These are phyloP conservation scores for Nemania abortiva DNA, from an alignment of 2,329 filamentous ascomycete species.

Conservation along the genomic window DNA sequence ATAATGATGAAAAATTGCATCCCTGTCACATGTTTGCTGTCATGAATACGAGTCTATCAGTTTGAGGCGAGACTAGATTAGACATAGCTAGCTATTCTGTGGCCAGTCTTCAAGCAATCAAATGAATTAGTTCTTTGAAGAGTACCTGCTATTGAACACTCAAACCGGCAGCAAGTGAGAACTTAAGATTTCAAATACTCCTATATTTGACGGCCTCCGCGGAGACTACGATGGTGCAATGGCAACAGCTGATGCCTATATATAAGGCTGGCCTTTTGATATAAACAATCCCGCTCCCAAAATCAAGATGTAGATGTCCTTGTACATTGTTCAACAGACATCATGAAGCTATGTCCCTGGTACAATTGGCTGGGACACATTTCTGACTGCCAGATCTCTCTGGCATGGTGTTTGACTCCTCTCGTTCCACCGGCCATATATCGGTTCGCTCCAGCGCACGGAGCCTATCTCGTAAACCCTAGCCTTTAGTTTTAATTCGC, in stretches of 20 bases:
- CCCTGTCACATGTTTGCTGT: neutral
- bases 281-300: slow-evolving; percentile 13
- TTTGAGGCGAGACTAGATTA: neutral
- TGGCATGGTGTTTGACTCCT: slow-evolving; percentile 4
- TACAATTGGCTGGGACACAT: neutral
- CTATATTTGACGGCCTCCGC: slow-evolving; percentile 20
- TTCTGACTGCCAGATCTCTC: neutral
- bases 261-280: slow-evolving; percentile 3
- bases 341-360: neutral
- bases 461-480: neutral
- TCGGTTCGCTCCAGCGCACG: neutral
- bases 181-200: slow-evolving; percentile 9
- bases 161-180: neutral
- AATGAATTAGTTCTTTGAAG: neutral
- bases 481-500: neutral
- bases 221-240: neutral
- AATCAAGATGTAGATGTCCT: slow-evolving; percentile 25
- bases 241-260: slow-evolving; percentile 2
- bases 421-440: slow-evolving; percentile 10
- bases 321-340: slow-evolving; percentile 16
- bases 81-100: neutral
- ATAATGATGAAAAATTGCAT: neutral
- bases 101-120: neutral
- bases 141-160: neutral
- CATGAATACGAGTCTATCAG: neutral